Conservation (phyloP, 1,284 basidiomycete species). For the Exobasidium rhododendri region DNA sequence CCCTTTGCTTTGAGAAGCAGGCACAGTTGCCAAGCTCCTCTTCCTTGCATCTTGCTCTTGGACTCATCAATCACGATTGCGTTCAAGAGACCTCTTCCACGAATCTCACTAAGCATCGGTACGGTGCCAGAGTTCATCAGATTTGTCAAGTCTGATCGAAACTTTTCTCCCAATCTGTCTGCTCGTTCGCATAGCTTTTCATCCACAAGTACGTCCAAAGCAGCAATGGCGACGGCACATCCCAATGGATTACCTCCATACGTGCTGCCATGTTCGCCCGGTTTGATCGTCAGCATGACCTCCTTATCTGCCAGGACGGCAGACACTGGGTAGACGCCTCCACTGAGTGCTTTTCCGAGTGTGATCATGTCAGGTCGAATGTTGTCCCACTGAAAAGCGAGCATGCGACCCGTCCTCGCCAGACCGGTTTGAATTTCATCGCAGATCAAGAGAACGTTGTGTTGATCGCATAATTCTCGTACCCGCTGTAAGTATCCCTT, state of each 20-base stretch:
- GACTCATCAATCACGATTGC: constrained; percentile 89
- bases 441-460: constrained; percentile 90
- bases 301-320: constrained; percentile 85
- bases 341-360: constrained; percentile 91
- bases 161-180: constrained; percentile 71
- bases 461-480: constrained; percentile 80
- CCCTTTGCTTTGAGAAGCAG: constrained; percentile 85
- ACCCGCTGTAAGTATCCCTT: constrained; percentile 77
- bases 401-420: constrained; percentile 47
- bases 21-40: constrained; percentile 94
- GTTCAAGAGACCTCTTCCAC: constrained; percentile 84
- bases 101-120: constrained; percentile 69
- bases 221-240: constrained; percentile 88
- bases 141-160: constrained; percentile 57
- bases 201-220: constrained; percentile 79
- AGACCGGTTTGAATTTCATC: constrained; percentile 90
- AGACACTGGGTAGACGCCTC: constrained; percentile 95
- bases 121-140: constrained; percentile 39
- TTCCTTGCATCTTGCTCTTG: constrained; percentile 69
- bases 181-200: constrained; percentile 81
- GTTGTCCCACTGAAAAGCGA: constrained; percentile 71
- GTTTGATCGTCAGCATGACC: constrained; percentile 89
- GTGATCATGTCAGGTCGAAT: constrained; percentile 89
- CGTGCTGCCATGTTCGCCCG: constrained; percentile 97
- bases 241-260: constrained; percentile 80